Base-by-base conservation (phyloP, 1,284 basidiomycete species). In the Ustilago sp. region DNA sequence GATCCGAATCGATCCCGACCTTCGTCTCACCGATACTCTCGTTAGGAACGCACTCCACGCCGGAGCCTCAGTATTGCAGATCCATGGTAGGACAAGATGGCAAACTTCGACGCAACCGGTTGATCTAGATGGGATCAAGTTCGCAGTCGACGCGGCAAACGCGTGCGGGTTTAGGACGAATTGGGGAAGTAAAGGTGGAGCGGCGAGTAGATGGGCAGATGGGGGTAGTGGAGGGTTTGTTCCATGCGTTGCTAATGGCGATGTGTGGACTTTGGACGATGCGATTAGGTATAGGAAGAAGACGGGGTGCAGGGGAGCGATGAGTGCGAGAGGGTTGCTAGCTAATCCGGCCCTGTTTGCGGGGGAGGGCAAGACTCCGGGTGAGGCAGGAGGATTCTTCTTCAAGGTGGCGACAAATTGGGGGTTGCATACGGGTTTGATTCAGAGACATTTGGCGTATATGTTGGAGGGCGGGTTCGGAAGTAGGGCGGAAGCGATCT, bases 311-410 rank as follows among this genome's bases (percentile, higher is more conserved):
- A 80, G 87, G 19, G 90, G 89, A 2, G 89, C 89, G 2, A 91
- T 91, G 90, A 89, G 88, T 56, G 90, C 90, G 0, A 77, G 90
- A 5, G 90, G 90, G 0, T 73, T 91, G 58, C 81, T 90, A n/a
- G 89, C 89, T 4, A 91, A 90, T 86, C 90, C 87, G 55, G 89
- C 89, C 0, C 84, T 91, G 1, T 91, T 90, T 66, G 87, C 89
- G 0, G 90, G 89, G 1, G 88, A 89, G 73, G 77, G 86, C 4
- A 68, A 80, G 15, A 90, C 90, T 0, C 90, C 90, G 0, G 53
- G 81, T 0, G 86, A 88, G 52, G 89, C 88, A 0, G 86, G 90
- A 5, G 60, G 86, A 78, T 83, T 87, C 51, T 90, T 90, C 80
- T 82, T 89, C 23, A 84, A 87, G 28, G 75, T 89, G 3, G 85